Percentiles rank a stretch among this genome's conserved stretches.
These are phyloP conservation scores for Amoebophrya sp. DNA, from an alignment of 169 alveolate genomes.

Conservation along the genomic window DNA sequence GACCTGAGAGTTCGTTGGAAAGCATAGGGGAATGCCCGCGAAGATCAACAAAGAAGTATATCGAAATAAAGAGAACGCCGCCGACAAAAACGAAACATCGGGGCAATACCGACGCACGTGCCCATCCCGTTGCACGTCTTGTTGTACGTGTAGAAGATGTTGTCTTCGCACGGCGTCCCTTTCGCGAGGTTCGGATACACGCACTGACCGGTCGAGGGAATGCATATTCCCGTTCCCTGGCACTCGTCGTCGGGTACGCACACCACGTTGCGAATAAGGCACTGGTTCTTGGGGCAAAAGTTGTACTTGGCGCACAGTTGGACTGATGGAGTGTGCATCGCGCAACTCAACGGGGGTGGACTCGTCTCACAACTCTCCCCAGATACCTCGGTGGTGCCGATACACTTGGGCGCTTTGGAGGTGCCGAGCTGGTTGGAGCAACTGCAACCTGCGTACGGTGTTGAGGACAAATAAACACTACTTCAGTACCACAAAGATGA, in stretches of 20 bases:
- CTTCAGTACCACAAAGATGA: no score
- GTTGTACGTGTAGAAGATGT: not conserved
- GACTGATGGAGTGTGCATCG: not conserved
- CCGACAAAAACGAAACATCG: no score
- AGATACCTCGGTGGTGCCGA: not conserved
- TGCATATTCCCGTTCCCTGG: not conserved
- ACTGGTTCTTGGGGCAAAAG: not conserved
- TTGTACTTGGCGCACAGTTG: not conserved
- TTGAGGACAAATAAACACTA: no score
- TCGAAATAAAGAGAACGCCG: no score
- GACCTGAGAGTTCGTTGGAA: not conserved
- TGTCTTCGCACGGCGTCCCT: not conserved
- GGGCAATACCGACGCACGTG: not conserved
- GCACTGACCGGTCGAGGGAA: not conserved
- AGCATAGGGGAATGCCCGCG: no score
- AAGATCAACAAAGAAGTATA: no score
- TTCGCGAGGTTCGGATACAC: not conserved
- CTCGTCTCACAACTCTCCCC: not conserved
- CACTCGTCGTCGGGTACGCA: not conserved
- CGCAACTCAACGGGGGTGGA: not conserved
- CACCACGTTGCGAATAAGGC: not conserved
- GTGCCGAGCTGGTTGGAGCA: not conserved
- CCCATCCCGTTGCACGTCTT: not conserved
- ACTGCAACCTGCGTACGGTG: not conserved
- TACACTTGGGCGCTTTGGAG: not conserved